phyloP scores from a whole-genome alignment of 1,284 basidiomycete species.

The Ustilago xerochloae region DNA sequence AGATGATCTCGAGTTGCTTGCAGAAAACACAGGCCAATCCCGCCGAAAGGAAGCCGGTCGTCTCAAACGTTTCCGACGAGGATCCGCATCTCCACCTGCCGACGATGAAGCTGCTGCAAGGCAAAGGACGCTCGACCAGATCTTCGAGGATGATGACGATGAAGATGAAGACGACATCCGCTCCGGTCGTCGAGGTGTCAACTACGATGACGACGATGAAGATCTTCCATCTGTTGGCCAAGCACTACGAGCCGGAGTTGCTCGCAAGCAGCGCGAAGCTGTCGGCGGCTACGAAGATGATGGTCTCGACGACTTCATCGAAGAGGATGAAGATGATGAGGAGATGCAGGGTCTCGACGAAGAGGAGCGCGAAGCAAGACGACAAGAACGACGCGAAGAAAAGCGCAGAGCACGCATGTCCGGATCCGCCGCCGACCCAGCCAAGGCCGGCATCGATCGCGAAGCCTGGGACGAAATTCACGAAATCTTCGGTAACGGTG shows the following conservation, averaged over 20 bases:
- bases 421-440: conserved; percentile 75
- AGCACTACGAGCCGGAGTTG: conserved; percentile 49
- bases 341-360: conserved; percentile 62
- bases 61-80: conserved; percentile 63
- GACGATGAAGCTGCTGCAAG: conserved; percentile 70
- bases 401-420: conserved; percentile 59
- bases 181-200: conserved; percentile 65
- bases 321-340: conserved; percentile 75
- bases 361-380: conserved; percentile 77
- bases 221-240: conserved; percentile 65
- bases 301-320: conserved; percentile 78
- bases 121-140: conserved; percentile 78
- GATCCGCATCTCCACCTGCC: conserved; percentile 73
- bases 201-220: conserved; percentile 71
- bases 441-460: conserved; percentile 55
- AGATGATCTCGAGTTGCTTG: conserved; percentile 91
- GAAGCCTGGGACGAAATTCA: conserved; percentile 97
- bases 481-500: conserved; percentile 95
- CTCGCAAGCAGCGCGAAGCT: conserved; percentile 40
- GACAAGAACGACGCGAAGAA: conserved; percentile 75
- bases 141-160: conserved; percentile 82
- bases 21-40: conserved; percentile 87
- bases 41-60: conserved; percentile 54
- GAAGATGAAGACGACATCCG: conserved; percentile 71
- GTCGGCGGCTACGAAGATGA: conserved; percentile 66